phyloP scores from a whole-genome alignment of 768 basidiomycete species.

The Termitomyces titanicus region DNA sequence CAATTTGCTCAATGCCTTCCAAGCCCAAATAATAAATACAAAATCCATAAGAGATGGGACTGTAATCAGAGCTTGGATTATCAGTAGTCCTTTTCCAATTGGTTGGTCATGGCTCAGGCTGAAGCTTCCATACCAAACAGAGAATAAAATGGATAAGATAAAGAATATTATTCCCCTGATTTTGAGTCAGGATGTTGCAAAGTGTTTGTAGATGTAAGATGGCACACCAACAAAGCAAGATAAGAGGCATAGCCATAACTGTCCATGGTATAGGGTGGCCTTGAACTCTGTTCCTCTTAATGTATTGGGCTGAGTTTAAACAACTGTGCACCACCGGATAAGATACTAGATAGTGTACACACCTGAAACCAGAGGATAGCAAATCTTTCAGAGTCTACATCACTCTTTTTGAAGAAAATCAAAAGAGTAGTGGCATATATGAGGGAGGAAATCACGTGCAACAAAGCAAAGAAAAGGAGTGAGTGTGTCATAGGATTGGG shows the following conservation, averaged over 20 bases:
- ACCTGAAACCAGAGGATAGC: not conserved
- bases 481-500: not conserved
- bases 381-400: not conserved
- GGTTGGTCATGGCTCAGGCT: not conserved
- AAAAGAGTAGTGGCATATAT: not conserved
- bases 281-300: too few relatives aligned
- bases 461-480: not conserved
- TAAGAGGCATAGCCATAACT: not conserved
- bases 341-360: not conserved
- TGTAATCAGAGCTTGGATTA: not conserved
- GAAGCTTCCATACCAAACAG: not conserved
- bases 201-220: not conserved
- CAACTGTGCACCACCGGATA: not conserved
- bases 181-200: not conserved
- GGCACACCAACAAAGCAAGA: not conserved
- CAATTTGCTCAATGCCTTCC: too few relatives aligned
- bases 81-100: not conserved
- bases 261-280: not conserved
- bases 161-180: not conserved
- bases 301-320: not conserved
- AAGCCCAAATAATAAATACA: not conserved
- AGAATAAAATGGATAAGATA: not conserved
- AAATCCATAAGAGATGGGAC: not conserved
- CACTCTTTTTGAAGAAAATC: not conserved
- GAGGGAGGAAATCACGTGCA: not conserved